Evolutionary conservation across 352 stramenopile genomes (phyloP), one percentile per base, ranked within the genome.

Genomic region (Globisporangium camurandrum): DNA sequence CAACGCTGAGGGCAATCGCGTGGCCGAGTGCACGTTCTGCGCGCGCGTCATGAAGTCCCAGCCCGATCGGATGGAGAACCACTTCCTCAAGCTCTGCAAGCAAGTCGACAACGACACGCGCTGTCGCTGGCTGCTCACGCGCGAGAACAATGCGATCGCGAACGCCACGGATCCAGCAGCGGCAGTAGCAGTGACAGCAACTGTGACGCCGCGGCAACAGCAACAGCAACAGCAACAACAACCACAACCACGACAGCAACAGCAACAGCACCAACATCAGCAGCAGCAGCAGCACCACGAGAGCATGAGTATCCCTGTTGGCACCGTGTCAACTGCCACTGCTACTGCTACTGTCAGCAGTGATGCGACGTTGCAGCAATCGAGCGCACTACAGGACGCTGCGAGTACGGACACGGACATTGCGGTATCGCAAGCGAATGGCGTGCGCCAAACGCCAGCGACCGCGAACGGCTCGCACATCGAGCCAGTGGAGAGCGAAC

Each of bases 41-140:
- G 31, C 46, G 45, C 52, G 45, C 45, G 24, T 43, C 10, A 59
- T 59, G 52, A 59, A 59, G 45, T 43, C 52, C 6, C 52, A 59
- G 38, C 52, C 52, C 8, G 52, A 59, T 41, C 52, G 52, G 37
- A 59, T 59, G 52, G 52, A 53, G 44, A 53, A 53, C 45, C 52
- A 59, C 52, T 59, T 59, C 8, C 31, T 59, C 45, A 53, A 53
- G 30, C 44, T 59, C 45, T 59, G 52, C 19, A 19, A 17, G n/a
- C 28, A 49, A 19, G 52, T 48, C n/a, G 52, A 59, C 39, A 20
- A 19, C n/a, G 39, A 42, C 26, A 40, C 36, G 44, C 52, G 52
- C 24, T 17, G 46, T 17, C 45, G 39, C 20, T 59, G 52, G 52
- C 31, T 54, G 43, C 43, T 41, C 20, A 44, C 50, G 24, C 51